phyloP scores from a whole-genome alignment of 768 basidiomycete genomes.

The Amanita rubescens region DNA sequence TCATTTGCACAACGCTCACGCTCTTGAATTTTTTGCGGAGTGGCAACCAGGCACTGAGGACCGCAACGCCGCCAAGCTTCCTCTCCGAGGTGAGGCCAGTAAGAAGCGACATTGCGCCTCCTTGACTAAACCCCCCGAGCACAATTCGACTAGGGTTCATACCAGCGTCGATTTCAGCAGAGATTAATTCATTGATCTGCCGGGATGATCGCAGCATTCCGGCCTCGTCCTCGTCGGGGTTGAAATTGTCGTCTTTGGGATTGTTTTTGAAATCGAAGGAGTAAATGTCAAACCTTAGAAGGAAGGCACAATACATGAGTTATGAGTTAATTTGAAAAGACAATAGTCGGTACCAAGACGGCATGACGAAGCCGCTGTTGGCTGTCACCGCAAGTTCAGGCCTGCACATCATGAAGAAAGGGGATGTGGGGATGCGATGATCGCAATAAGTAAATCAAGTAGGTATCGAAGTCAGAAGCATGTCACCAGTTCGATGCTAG shows the following conservation, averaged over 20 bases:
- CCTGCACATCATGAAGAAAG: slow-evolving; percentile 21
- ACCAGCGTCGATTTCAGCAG: slow-evolving; percentile 65
- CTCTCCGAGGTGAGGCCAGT: slow-evolving; percentile 61
- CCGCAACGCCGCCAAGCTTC: slow-evolving; percentile 64
- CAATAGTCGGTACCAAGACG: slow-evolving; percentile 49
- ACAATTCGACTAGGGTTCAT: slow-evolving; percentile 66
- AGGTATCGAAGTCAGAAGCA: not conserved
- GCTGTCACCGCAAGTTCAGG: slow-evolving; percentile 60
- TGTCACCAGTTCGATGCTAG: not conserved
- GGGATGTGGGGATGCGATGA: slow-evolving; percentile 1
- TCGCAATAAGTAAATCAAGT: not conserved
- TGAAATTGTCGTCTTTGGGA: too few relatives aligned
- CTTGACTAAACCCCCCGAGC: slow-evolving; percentile 87
- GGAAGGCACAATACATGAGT: slow-evolving; percentile 5
- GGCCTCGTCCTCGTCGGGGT: slow-evolving; percentile 63
- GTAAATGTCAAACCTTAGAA: slow-evolving; percentile 67
- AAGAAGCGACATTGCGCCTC: slow-evolving; percentile 71
- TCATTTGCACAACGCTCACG: slow-evolving; percentile 29
- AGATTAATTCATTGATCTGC: slow-evolving; percentile 61
- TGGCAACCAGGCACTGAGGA: slow-evolving; percentile 77
- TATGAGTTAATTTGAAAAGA: not conserved
- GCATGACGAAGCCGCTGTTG: slow-evolving; percentile 68
- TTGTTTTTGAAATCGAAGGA: slow-evolving; percentile 55
- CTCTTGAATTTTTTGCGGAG: slow-evolving; percentile 56
- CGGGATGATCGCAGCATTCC: slow-evolving; percentile 66